These are phyloP conservation scores for Crithidia sp. DNA, from an alignment of 208 protist genomes.

Conservation along the genomic window DNA sequence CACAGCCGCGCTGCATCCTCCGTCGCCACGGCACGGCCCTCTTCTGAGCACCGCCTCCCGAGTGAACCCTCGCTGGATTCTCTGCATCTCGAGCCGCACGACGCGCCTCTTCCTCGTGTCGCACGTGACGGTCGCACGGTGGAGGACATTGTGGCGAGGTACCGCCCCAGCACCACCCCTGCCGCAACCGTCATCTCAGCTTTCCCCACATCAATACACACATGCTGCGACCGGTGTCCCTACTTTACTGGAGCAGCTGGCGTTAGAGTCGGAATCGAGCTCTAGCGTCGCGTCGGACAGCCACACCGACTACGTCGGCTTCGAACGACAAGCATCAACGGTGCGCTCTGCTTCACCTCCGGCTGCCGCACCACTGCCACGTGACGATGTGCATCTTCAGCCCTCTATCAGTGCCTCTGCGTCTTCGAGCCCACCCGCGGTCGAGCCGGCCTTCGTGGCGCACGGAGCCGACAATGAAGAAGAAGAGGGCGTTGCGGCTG, in stretches of 20 bases:
- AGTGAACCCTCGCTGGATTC: not conserved
- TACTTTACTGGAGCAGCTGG: constrained; percentile 31
- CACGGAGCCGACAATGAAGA: not conserved
- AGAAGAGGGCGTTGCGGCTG: not conserved
- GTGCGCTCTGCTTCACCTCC: not conserved
- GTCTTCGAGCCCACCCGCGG: constrained; percentile 7
- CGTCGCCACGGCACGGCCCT: constrained; percentile 20
- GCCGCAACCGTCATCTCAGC: no score
- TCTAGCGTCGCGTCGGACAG: not conserved
- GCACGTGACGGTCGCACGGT: not conserved
- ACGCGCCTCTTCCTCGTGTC: not conserved
- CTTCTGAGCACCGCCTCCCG: constrained; percentile 12
- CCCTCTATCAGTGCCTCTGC: not conserved
- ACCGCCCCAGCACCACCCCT: not conserved
- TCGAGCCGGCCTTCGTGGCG: not conserved
- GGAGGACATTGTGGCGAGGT: constrained; percentile 8
- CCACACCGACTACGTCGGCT: no score
- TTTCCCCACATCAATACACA: no score
- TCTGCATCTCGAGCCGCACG: not conserved
- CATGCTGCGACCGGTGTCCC: not conserved
- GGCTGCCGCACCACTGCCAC: not conserved
- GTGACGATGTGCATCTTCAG: not conserved
- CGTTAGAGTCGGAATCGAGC: constrained; percentile 19
- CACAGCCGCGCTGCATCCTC: constrained; percentile 16
- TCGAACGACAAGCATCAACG: not conserved